These are phyloP conservation scores for Solanum etuberosum DNA, from an alignment of 257 asterid genomes.

Conservation along the genomic window DNA sequence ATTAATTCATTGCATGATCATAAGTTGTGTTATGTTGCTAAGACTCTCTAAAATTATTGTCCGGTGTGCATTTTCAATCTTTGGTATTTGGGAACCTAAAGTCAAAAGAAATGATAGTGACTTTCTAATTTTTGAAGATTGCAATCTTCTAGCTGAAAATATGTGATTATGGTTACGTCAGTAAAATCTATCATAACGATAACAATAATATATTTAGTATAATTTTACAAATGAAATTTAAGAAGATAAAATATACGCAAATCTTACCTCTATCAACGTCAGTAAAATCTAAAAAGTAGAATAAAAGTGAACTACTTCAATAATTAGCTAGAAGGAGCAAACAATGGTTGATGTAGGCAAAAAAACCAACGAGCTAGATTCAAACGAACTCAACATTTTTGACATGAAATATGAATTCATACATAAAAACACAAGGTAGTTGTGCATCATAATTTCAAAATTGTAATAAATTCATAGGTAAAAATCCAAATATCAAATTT, in stretches of 20 bases:
- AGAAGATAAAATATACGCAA: neutral
- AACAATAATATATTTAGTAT: neutral
- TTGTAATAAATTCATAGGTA: neutral
- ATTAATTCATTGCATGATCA: neutral
- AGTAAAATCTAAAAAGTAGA: neutral
- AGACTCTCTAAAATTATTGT: neutral
- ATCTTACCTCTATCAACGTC: neutral
- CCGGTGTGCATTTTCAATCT: neutral
- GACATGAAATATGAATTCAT: neutral
- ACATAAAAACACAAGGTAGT: neutral
- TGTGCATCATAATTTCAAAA: neutral
- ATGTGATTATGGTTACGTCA: neutral
- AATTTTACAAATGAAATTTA: neutral
- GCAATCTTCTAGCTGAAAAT: neutral
- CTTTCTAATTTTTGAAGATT: neutral
- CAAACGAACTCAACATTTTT: neutral
- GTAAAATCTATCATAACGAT: rapidly evolving
- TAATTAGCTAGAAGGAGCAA: neutral
- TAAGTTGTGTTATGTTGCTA: neutral
- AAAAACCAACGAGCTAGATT: neutral
- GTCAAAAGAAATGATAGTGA: neutral
- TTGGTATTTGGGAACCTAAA: neutral
- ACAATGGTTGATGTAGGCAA: neutral
- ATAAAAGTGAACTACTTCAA: neutral
- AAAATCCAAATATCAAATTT: neutral